A percentile compares a stretch with the other conserved stretches of the same genome.
Evolutionary conservation across 176 grass and related monocot genomes (phyloP).

Genomic region (Calamus simplicifolius): DNA sequence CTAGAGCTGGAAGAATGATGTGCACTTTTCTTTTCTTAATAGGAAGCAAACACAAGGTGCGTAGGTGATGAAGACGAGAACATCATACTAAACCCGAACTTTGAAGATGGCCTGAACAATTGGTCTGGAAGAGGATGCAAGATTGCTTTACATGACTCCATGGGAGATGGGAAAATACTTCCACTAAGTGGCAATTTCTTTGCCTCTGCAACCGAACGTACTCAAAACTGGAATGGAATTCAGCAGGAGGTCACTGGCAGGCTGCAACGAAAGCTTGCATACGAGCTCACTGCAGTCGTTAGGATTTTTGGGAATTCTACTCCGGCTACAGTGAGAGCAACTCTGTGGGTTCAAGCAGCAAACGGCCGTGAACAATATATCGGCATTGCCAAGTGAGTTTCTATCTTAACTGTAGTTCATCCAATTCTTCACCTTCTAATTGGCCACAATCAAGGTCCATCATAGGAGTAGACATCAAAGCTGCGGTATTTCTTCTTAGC

Average conservation of each 20-base stretch:
- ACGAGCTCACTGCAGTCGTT: conserved; percentile 51
- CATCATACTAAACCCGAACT: conserved; percentile 86
- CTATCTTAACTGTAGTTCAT: too few species aligned
- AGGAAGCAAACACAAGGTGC: neutral
- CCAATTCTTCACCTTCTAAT: too few species aligned
- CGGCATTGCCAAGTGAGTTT: conserved; percentile 49
- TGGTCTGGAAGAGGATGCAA: conserved; percentile 85
- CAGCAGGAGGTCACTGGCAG: conserved; percentile 74
- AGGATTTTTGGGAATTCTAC: conserved; percentile 26
- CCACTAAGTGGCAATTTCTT: conserved; percentile 69
- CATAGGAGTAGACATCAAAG: too few species aligned
- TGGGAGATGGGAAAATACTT: conserved; percentile 61
- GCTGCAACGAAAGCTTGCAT: conserved; percentile 61
- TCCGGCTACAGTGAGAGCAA: conserved; percentile 52
- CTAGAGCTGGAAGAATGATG: too few species aligned
- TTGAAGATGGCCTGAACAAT: conserved; percentile 62
- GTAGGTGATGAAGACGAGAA: conserved; percentile 32
- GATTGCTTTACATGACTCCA: conserved; percentile 56
- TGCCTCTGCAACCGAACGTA: conserved; percentile 52
- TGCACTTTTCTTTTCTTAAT: too few species aligned
- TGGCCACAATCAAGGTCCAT: too few species aligned
- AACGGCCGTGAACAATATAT: conserved; percentile 85
- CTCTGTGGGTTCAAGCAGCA: conserved; percentile 39
- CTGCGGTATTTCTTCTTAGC: too few species aligned
- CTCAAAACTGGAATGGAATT: conserved; percentile 61